A percentile compares a stretch with the other conserved stretches of the same genome.
phyloP scores from a whole-genome alignment of 768 basidiomycete species.

The Leccinum arenicola region DNA sequence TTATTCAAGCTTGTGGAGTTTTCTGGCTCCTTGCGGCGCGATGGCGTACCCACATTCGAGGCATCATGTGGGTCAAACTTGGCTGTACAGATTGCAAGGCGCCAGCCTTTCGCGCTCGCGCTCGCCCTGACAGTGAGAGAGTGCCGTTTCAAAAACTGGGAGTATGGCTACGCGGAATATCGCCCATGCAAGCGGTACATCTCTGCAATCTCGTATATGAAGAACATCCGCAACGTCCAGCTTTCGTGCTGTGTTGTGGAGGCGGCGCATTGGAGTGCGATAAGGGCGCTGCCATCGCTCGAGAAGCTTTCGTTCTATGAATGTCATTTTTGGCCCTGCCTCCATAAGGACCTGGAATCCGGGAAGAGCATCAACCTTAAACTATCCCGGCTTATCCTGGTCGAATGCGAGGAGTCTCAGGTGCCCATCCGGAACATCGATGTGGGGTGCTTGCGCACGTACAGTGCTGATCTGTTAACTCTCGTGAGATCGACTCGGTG shows the following conservation, averaged over 20 bases:
- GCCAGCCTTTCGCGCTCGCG: not conserved
- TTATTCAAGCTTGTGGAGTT: no score
- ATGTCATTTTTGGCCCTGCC: not conserved
- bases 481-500: no score
- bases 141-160: slow-evolving; percentile 4
- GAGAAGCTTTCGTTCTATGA: slow-evolving; percentile 10
- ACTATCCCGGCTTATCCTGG: not conserved
- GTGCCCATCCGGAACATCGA: not conserved
- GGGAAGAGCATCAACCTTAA: not conserved
- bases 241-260: slow-evolving; percentile 11
- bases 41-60: not conserved
- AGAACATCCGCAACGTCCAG: slow-evolving; percentile 14
- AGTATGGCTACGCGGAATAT: not conserved
- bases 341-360: not conserved
- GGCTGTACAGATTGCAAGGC: not conserved
- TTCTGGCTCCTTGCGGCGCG: slow-evolving; percentile 2
- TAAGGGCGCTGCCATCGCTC: slow-evolving; percentile 14
- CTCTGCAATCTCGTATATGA: slow-evolving; percentile 14
- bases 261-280: slow-evolving; percentile 13
- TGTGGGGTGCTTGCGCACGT: not conserved
- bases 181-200: not conserved
- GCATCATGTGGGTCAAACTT: not conserved
- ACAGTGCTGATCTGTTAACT: not conserved
- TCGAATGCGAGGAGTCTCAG: not conserved
- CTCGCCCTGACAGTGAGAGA: not conserved